phyloP scores from a whole-genome alignment of 164 flowering plant species.

The Stephania japonica region DNA sequence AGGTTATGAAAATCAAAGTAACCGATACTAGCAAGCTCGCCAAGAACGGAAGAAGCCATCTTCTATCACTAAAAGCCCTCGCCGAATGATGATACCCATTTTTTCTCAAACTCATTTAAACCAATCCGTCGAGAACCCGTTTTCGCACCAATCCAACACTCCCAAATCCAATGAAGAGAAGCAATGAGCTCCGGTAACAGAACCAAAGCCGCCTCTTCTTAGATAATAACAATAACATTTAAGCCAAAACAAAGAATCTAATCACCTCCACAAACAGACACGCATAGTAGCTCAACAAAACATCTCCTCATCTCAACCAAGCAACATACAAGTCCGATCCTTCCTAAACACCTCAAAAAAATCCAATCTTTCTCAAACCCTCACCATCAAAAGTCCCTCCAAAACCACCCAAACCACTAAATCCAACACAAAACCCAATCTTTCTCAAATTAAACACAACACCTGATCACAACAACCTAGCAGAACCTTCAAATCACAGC shows the following conservation, averaged over 20 bases:
- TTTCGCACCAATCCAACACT: background rate
- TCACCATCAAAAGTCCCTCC: conserved; percentile 1
- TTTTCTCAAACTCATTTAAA: conserved; percentile 46
- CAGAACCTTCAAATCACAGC: background rate
- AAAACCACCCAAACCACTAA: background rate
- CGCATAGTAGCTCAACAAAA: background rate
- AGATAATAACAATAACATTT: conserved; percentile 21
- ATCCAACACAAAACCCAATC: background rate
- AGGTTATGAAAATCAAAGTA: conserved; percentile 39
- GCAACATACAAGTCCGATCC: background rate
- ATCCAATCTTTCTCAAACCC: background rate
- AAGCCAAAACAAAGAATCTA: conserved; percentile 13
- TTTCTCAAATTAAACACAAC: background rate
- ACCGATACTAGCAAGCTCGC: conserved; percentile 60
- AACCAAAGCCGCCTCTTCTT: conserved; percentile 26
- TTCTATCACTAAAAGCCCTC: conserved; percentile 61
- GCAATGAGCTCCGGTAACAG: conserved; percentile 24
- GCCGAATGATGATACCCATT: conserved; percentile 43
- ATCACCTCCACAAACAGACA: background rate
- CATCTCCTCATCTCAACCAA: background rate
- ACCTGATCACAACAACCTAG: background rate
- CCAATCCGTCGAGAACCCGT: background rate
- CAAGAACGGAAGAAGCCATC: conserved; percentile 73
- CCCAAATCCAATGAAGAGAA: conserved; percentile 13
- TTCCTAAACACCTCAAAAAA: background rate